phyloP scores from a whole-genome alignment of 179 eudicot genomes.

The Corrigiola litoralis region DNA sequence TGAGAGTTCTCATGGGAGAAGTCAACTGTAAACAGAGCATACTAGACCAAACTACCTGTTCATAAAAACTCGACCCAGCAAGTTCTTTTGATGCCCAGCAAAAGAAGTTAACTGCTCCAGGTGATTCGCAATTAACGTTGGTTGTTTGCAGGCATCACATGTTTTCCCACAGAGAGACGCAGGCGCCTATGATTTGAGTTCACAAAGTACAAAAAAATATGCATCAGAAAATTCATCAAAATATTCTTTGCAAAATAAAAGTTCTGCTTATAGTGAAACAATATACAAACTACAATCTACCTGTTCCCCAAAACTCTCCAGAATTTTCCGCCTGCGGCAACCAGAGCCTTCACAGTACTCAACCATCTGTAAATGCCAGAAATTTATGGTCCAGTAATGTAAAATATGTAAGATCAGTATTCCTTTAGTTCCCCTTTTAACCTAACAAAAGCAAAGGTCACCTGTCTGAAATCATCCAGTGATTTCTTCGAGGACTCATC shows the following conservation, averaged over 20 bases:
- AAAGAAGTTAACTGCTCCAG: slow-evolving; percentile 60
- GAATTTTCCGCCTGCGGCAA: slow-evolving; percentile 83
- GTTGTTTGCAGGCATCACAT: slow-evolving; percentile 90
- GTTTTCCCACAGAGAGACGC: slow-evolving; percentile 61
- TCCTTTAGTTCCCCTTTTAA: neutral
- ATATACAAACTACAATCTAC: slow-evolving; percentile 24
- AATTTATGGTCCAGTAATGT: neutral
- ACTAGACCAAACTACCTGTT: slow-evolving; percentile 48
- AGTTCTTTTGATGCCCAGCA: slow-evolving; percentile 33
- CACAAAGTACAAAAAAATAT: slow-evolving; percentile 1
- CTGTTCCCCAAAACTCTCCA: slow-evolving; percentile 86
- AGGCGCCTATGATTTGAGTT: slow-evolving; percentile 41
- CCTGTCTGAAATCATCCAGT: slow-evolving; percentile 70
- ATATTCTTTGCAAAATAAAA: neutral
- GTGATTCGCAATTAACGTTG: slow-evolving; percentile 53
- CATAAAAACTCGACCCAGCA: slow-evolving; percentile 48
- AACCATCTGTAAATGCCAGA: slow-evolving; percentile 52
- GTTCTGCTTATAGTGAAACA: neutral
- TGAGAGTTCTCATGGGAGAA: neutral
- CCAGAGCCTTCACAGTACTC: slow-evolving; percentile 79
- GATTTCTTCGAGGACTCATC: slow-evolving; percentile 64
- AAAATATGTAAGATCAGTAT: neutral
- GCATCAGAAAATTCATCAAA: slow-evolving; percentile 2
- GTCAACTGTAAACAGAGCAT: neutral
- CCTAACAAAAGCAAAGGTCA: slow-evolving; percentile 17